Conservation (phyloP, 1,284 basidiomycete species). For the Ustilago xerochloae region DNA sequence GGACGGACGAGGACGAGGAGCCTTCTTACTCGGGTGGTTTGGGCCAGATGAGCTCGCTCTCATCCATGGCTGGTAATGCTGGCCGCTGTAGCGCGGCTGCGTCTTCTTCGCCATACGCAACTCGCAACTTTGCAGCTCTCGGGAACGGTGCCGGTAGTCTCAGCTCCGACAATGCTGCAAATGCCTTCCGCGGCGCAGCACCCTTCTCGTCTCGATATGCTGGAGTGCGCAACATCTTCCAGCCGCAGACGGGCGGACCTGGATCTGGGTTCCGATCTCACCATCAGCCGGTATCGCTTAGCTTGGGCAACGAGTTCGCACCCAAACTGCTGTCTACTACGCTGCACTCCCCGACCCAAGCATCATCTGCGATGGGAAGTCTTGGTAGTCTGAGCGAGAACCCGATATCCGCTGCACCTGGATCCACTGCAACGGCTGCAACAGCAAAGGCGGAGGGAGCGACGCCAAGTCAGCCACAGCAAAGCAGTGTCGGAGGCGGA, state of each 20-base stretch:
- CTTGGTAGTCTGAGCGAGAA: slow-evolving; percentile 3
- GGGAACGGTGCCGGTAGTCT: slow-evolving; percentile 10
- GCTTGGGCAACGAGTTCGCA: slow-evolving; percentile 53
- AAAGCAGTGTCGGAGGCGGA: slow-evolving; percentile 2
- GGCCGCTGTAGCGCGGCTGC: not conserved
- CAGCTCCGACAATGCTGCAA: not conserved
- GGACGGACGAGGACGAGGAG: slow-evolving; percentile 63
- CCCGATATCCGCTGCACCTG: not conserved
- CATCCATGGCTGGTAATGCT: slow-evolving; percentile 9
- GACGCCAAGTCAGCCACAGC: slow-evolving; percentile 5
- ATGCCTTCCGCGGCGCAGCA: slow-evolving; percentile 16
- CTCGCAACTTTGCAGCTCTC: slow-evolving; percentile 26
- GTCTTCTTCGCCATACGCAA: slow-evolving; percentile 31
- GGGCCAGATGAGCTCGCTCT: slow-evolving; percentile 53
- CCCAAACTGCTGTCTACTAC: slow-evolving; percentile 42
- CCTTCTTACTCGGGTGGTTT: slow-evolving; percentile 56
- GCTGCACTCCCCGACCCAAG: slow-evolving; percentile 22
- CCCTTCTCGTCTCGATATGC: slow-evolving; percentile 46
- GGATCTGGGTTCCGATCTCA: slow-evolving; percentile 15
- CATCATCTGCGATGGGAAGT: not conserved
- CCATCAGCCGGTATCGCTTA: slow-evolving; percentile 24
- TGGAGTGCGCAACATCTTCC: slow-evolving; percentile 50
- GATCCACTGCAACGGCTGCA: not conserved
- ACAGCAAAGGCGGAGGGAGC: not conserved
- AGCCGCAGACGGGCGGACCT: slow-evolving; percentile 6